Evolutionary conservation across 148 eudicot species (phyloP), one percentile per base, ranked within the genome.

Genomic region (Chenopodium formosanum): DNA sequence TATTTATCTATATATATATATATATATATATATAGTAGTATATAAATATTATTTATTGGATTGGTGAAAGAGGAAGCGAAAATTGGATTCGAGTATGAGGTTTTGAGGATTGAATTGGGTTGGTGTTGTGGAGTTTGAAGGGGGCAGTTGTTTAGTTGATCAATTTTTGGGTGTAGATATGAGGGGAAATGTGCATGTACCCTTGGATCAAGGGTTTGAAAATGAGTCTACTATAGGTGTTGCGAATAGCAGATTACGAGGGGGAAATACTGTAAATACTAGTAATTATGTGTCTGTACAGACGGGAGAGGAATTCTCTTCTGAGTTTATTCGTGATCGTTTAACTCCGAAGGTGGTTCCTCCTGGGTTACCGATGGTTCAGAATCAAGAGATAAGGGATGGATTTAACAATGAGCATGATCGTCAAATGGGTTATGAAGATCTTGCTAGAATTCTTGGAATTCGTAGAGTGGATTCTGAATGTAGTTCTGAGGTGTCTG

Each of bases 271-370:
- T 85, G 88, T 84, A 80, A 89, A 86, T 87, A 34, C 37, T 34
- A 85, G 67, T 82, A 84, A 74, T 60, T 87, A 84, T 84, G 84
- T 90, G 67, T 88, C 93, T 84, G 76, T 87, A 75, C 96, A 89
- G 79, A 91, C 89, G 4, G 92, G 95, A 73, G 97, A 93, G 89
- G 91, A 89, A 60, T 94, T 91, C 76, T 90, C 94, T 31, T 82
- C 79, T 14, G 90, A 89, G 89, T 89, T 95, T 85, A 88, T 92
- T 70, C 88, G 91, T 70, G 94, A 91, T 73, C 86, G 87, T 86
- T 86, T 79, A 78, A 74, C 86, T 80, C 87, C 90, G 16, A 90
- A 69, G 79, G 81, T 83, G 72, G 79, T 78, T 82, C 79, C 87
- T 13, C 63, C 81, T 67, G 82, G 75, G 64, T 74, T 83, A 8